These are phyloP conservation scores for Eimeria necatrix DNA, from an alignment of 169 alveolate genomes.

Conservation along the genomic window DNA sequence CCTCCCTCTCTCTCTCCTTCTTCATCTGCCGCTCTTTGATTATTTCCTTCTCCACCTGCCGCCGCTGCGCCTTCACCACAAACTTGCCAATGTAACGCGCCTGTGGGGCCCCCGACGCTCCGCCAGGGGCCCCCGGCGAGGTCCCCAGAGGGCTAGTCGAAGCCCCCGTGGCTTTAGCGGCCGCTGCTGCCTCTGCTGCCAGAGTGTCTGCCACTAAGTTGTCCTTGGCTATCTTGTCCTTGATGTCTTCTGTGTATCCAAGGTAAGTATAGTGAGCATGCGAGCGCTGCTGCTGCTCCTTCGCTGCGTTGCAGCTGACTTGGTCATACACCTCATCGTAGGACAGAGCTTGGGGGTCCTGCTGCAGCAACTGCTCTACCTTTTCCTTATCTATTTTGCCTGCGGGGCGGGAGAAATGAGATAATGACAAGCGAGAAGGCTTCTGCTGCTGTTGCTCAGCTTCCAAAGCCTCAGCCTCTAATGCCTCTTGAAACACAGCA, in stretches of 20 bases:
- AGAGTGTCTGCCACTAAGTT: neutral
- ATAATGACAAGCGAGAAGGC: neutral
- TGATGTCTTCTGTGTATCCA: constrained; percentile 47
- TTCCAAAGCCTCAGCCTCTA: constrained; percentile 12
- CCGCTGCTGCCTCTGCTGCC: constrained; percentile 40
- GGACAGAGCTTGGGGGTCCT: constrained; percentile 53
- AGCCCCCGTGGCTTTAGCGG: neutral
- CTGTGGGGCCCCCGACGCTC: neutral
- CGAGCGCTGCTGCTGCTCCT: constrained; percentile 10
- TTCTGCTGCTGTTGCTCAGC: constrained; percentile 3
- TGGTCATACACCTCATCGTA: constrained; percentile 75
- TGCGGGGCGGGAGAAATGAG: neutral
- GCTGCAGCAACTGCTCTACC: constrained; percentile 13
- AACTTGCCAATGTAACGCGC: constrained; percentile 65
- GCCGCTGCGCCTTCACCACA: constrained; percentile 32
- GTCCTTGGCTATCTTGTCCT: neutral
- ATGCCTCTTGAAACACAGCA: neutral
- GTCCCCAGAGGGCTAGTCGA: neutral
- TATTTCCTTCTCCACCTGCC: constrained; percentile 73
- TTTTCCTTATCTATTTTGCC: neutral
- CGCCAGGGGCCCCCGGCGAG: neutral
- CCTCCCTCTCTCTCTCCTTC: constrained; percentile 66
- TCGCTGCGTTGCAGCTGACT: constrained; percentile 40
- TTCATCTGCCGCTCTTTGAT: constrained; percentile 65
- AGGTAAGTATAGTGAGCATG: constrained; percentile 2